Conservation (phyloP, 2,329 filamentous ascomycete species). For the Ceratocystis destructans region DNA sequence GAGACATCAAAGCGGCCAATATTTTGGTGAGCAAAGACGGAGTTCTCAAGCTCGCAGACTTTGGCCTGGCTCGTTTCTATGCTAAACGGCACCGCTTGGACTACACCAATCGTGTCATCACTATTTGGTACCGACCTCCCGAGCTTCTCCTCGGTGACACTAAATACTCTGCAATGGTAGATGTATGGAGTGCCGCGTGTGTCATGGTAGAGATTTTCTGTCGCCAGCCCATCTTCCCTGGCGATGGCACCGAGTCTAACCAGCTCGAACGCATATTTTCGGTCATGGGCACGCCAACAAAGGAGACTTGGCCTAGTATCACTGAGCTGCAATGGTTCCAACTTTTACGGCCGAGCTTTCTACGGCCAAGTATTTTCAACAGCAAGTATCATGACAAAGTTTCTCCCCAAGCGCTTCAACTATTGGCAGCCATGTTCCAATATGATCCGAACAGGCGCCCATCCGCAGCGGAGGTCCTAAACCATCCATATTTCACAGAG, state of each 20-base stretch:
- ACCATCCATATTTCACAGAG: constrained; percentile 73
- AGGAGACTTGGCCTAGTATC: constrained; percentile 73
- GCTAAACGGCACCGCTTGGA: constrained; percentile 81
- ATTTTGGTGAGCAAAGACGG: constrained; percentile 86
- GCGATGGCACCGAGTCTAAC: constrained; percentile 87
- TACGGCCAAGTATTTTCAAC: constrained; percentile 60
- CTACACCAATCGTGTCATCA: constrained; percentile 97
- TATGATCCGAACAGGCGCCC: constrained; percentile 80
- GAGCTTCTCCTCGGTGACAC: constrained; percentile 86
- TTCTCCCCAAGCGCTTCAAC: constrained; percentile 66
- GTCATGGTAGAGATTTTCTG: constrained; percentile 96
- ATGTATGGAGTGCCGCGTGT: constrained; percentile 95
- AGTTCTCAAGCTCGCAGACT: constrained; percentile 84
- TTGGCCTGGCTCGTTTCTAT: constrained; percentile 91
- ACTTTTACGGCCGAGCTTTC: constrained; percentile 64
- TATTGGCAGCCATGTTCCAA: constrained; percentile 71
- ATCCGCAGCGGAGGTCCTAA: constrained; percentile 67
- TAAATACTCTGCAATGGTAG: constrained; percentile 75
- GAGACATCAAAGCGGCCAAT: constrained; percentile 97
- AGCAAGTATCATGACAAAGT: constrained; percentile 69
- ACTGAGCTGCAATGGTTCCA: constrained; percentile 97
- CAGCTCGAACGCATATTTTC: constrained; percentile 96
- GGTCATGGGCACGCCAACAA: constrained; percentile 75
- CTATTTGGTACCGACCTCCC: constrained; percentile 91
- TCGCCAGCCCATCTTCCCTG: constrained; percentile 82